phyloP scores from a whole-genome alignment of 306 rosid species.

The Vigna trinervia region DNA sequence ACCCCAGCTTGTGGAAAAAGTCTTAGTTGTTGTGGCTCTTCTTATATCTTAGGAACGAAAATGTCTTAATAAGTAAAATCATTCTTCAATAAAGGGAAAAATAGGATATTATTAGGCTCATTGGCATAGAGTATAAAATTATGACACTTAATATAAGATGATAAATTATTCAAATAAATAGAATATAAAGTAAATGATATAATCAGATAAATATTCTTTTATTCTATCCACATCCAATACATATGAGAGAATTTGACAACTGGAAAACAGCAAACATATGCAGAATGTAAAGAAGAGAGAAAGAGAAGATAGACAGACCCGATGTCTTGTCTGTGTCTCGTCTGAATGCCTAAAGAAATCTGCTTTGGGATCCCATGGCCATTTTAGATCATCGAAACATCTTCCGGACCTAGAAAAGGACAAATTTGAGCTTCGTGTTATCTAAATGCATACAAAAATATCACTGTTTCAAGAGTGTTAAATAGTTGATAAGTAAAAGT shows the following conservation, averaged over 20 bases:
- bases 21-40: background rate
- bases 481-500: constrained; percentile 21
- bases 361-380: constrained; percentile 80
- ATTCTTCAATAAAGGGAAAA: background rate
- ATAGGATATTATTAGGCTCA: background rate
- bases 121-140: background rate
- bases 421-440: constrained; percentile 41
- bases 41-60: constrained; percentile 16
- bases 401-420: constrained; percentile 69
- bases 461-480: constrained; percentile 18
- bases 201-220: constrained; percentile 2
- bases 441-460: constrained; percentile 7
- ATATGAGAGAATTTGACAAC: constrained; percentile 29
- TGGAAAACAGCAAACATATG: constrained; percentile 20
- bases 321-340: constrained; percentile 48
- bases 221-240: background rate
- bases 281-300: constrained; percentile 11
- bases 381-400: constrained; percentile 72
- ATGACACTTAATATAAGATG: constrained; percentile 6
- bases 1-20: background rate
- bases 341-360: constrained; percentile 88
- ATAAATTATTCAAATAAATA: background rate
- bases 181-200: constrained; percentile 13
- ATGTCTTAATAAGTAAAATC: background rate
- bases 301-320: constrained; percentile 53